A percentile compares a stretch with the other conserved stretches of the same genome.
These are phyloP conservation scores for Meyerozyma elateridarum DNA, from an alignment of 1,139 yeast species.

Conservation along the genomic window DNA sequence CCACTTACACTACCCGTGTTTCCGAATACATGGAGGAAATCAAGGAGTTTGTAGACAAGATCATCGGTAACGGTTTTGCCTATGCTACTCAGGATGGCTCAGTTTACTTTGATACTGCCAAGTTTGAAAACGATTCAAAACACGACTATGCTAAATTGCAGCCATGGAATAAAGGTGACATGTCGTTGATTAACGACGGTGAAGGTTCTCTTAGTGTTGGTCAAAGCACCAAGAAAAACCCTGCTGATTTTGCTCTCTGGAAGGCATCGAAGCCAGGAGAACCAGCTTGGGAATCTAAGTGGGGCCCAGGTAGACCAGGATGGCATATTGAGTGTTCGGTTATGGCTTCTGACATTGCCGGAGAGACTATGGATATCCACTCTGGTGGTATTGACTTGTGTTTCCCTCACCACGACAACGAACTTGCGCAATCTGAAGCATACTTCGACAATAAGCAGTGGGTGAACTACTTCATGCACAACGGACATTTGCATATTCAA, in stretches of 20 bases:
- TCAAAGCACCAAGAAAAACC: slow-evolving; percentile 52
- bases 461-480: slow-evolving; percentile 94
- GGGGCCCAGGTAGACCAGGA: slow-evolving; percentile 99
- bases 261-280: slow-evolving; percentile 96
- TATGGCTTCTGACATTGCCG: slow-evolving; percentile 91
- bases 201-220: slow-evolving; percentile 77
- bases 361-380: slow-evolving; percentile 84
- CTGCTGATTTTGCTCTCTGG: slow-evolving; percentile 95
- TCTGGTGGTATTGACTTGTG: slow-evolving; percentile 97
- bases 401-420: slow-evolving; percentile 99
- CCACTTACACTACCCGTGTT: slow-evolving; percentile 89
- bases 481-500: slow-evolving; percentile 95
- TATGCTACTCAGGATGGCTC: slow-evolving; percentile 82
- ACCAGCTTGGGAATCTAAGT: slow-evolving; percentile 91
- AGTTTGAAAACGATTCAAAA: slow-evolving; percentile 64
- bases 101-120: slow-evolving; percentile 87
- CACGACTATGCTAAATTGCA: slow-evolving; percentile 94
- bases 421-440: slow-evolving; percentile 95
- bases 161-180: slow-evolving; percentile 95
- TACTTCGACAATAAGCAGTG: slow-evolving; percentile 85
- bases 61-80: slow-evolving; percentile 77
- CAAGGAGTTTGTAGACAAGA: slow-evolving; percentile 67
- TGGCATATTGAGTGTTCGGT: slow-evolving; percentile 99
- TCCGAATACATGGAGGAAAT: slow-evolving; percentile 95
- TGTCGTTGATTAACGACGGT: slow-evolving; percentile 85